A percentile compares a stretch with the other conserved stretches of the same genome.
Conservation (phyloP, 208 protist genomes). For the Strigomonas culicis region DNA sequence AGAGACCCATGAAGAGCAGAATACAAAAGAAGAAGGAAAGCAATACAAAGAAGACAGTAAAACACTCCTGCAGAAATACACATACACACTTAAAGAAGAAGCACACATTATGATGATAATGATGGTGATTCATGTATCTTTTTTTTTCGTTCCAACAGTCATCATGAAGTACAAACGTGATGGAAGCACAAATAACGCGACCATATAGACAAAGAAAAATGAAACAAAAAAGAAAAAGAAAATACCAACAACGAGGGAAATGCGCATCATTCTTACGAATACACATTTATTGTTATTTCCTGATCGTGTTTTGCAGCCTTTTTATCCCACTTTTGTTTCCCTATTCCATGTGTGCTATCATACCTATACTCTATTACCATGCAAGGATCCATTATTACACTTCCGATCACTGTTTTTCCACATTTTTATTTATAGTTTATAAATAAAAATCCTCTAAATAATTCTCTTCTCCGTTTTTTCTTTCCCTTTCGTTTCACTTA, state of each 20-base stretch:
- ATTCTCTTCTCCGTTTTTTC: slow-evolving; percentile 4
- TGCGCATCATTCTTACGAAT: slow-evolving; percentile 3
- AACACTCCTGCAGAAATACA: neutral
- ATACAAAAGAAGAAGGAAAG: neutral
- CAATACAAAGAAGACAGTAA: neutral
- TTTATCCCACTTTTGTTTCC: slow-evolving; percentile 11
- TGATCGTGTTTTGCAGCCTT: slow-evolving; percentile 9
- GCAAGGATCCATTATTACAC: too few relatives aligned
- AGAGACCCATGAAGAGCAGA: slow-evolving; percentile 1
- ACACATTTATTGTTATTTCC: neutral
- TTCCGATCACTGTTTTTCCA: too few relatives aligned
- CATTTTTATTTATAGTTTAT: too few relatives aligned
- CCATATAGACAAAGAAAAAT: slow-evolving; percentile 5
- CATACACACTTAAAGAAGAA: neutral
- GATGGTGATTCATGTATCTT: neutral
- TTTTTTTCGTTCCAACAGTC: neutral
- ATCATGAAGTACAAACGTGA: neutral
- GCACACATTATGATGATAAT: neutral
- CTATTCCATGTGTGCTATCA: neutral
- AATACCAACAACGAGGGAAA: neutral
- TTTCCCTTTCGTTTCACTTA: neutral
- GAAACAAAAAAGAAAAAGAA: slow-evolving; percentile 16
- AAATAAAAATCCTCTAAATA: slow-evolving; percentile 4
- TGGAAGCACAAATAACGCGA: neutral
- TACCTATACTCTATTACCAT: neutral